These are phyloP conservation scores for Vitis rupestris DNA, from an alignment of 164 flowering plant genomes.

Conservation along the genomic window DNA sequence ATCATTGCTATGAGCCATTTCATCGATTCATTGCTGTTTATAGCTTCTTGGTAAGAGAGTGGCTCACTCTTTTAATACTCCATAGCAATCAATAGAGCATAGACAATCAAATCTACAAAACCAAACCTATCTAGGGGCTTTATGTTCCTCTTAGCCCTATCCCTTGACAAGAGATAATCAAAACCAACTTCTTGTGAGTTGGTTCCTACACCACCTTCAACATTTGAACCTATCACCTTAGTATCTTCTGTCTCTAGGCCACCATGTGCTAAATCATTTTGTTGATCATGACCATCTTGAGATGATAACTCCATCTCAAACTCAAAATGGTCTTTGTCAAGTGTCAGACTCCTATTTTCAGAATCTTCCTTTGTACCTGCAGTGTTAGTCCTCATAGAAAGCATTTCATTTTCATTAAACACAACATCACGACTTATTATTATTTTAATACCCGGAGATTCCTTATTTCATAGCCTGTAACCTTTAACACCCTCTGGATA, in stretches of 20 bases:
- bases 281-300: too few species aligned
- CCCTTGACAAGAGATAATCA: neutral
- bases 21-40: neutral
- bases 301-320: too few species aligned
- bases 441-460: neutral
- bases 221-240: too few species aligned
- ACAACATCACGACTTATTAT: neutral
- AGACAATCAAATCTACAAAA: constrained; percentile 1
- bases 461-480: neutral
- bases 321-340: too few species aligned
- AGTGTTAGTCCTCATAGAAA: too few species aligned
- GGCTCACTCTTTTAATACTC: constrained; percentile 4
- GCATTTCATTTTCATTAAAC: too few species aligned
- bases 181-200: too few species aligned
- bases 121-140: neutral
- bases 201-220: too few species aligned
- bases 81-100: constrained; percentile 5
- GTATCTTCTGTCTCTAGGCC: too few species aligned
- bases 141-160: neutral
- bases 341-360: too few species aligned
- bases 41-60: constrained; percentile 7
- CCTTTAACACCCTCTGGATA: constrained; percentile 2
- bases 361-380: too few species aligned
- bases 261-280: too few species aligned
- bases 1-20: neutral